Conservation (phyloP, 768 basidiomycete species). For the Russula compacta region DNA sequence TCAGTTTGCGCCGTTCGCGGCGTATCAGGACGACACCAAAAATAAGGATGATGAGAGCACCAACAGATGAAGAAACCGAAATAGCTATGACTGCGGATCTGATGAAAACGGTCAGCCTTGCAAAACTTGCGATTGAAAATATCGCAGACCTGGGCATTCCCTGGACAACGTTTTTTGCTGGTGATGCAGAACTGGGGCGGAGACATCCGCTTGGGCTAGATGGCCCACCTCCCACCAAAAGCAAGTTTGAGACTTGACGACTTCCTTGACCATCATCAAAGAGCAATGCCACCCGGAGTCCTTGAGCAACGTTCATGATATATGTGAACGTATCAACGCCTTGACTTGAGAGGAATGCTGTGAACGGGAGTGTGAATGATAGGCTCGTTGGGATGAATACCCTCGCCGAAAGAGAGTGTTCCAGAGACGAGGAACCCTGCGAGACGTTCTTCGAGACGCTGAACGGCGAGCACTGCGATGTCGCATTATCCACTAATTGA, state of each 20-base stretch:
- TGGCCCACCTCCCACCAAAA: slow-evolving; percentile 31
- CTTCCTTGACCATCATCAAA: slow-evolving; percentile 34
- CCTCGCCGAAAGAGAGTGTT: slow-evolving; percentile 32
- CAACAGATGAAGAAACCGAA: not conserved
- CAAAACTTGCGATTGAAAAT: not conserved
- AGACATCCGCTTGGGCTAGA: slow-evolving; percentile 25
- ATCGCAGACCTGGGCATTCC: not conserved
- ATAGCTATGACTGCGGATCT: slow-evolving; percentile 10
- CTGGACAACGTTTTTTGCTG: not conserved
- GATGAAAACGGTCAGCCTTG: not conserved
- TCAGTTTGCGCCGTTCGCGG: slow-evolving; percentile 3
- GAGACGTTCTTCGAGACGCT: slow-evolving; percentile 36
- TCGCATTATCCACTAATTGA: slow-evolving; percentile 29
- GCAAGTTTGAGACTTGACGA: slow-evolving; percentile 34
- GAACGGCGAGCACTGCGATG: slow-evolving; percentile 44
- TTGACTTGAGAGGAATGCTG: slow-evolving; percentile 12
- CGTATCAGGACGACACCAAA: slow-evolving; percentile 1
- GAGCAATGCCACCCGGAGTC: slow-evolving; percentile 35
- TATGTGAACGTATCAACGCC: slow-evolving; percentile 36
- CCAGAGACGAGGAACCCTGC: slow-evolving; percentile 32
- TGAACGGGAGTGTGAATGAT: slow-evolving; percentile 23
- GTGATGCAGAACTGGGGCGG: not conserved
- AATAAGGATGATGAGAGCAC: not conserved
- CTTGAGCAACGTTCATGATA: slow-evolving; percentile 32
- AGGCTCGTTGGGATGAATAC: slow-evolving; percentile 26